Conservation (phyloP, 2,329 filamentous ascomycete species). For the Phialemoniopsis sp. region DNA sequence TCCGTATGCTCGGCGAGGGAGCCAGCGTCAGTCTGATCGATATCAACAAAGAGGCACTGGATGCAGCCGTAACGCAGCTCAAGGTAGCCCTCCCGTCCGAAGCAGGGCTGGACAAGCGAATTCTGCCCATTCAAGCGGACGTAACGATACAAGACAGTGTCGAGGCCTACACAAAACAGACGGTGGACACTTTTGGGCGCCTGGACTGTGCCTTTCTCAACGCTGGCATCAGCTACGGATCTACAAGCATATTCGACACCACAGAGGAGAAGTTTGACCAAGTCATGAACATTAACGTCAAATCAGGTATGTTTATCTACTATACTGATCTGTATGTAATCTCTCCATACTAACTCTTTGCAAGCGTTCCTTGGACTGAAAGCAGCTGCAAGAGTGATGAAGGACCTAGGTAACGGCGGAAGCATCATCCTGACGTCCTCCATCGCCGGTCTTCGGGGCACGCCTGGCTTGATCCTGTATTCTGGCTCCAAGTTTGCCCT, state of each 20-base stretch:
- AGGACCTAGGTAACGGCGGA: slow-evolving; percentile 21
- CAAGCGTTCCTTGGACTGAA: slow-evolving; percentile 30
- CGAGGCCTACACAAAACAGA: slow-evolving; percentile 5
- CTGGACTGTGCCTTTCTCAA: slow-evolving; percentile 9
- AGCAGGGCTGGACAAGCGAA: slow-evolving; percentile 10
- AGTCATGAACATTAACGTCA: slow-evolving; percentile 29
- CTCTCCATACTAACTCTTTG: not conserved
- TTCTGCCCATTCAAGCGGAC: slow-evolving; percentile 25
- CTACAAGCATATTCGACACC: slow-evolving; percentile 25
- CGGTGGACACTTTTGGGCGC: slow-evolving; percentile 7
- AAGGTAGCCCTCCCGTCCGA: too few species aligned
- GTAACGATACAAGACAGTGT: slow-evolving; percentile 24
- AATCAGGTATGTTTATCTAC: slow-evolving; percentile 25
- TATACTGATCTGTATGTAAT: too few species aligned
- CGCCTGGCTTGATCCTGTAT: slow-evolving; percentile 26
- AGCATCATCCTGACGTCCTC: slow-evolving; percentile 32
- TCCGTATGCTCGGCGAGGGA: slow-evolving; percentile 25
- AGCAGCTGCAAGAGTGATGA: slow-evolving; percentile 25
- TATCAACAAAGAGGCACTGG: slow-evolving; percentile 15
- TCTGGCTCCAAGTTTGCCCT: slow-evolving; percentile 28
- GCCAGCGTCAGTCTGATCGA: slow-evolving; percentile 29
- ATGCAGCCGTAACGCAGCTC: not conserved
- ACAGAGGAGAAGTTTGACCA: slow-evolving; percentile 25
- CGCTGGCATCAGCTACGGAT: slow-evolving; percentile 11
- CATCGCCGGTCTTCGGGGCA: slow-evolving; percentile 29